Conservation (phyloP, 768 basidiomycete genomes). For the Chalciporus piperatus region DNA sequence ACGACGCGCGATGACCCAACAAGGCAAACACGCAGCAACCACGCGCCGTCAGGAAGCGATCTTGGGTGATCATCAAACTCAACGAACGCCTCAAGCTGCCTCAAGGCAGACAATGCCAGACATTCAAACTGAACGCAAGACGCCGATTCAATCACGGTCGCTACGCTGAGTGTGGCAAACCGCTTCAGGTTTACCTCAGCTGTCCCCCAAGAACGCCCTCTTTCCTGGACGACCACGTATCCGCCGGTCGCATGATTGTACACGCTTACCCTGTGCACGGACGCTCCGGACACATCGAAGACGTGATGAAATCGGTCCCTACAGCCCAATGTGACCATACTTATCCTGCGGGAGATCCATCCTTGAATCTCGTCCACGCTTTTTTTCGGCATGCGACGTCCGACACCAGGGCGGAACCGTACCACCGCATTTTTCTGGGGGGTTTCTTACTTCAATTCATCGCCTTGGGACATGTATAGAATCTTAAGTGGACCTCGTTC, state of each 20-base stretch:
- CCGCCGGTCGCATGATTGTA: slow-evolving; percentile 6
- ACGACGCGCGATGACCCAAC: slow-evolving; percentile 27
- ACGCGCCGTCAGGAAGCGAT: slow-evolving; percentile 31
- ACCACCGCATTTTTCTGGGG: slow-evolving; percentile 30
- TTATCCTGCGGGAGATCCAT: slow-evolving; percentile 9
- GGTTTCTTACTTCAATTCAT: slow-evolving; percentile 32
- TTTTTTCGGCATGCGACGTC: slow-evolving; percentile 18
- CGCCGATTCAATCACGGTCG: slow-evolving; percentile 22
- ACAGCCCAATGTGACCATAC: slow-evolving; percentile 4
- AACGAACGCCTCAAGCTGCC: slow-evolving; percentile 33
- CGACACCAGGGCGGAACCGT: slow-evolving; percentile 8
- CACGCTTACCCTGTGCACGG: slow-evolving; percentile 20
- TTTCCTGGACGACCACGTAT: slow-evolving; percentile 4
- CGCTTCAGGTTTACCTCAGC: slow-evolving; percentile 31
- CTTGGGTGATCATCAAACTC: slow-evolving; percentile 22
- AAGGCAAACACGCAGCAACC: slow-evolving; percentile 34
- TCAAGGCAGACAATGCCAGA: slow-evolving; percentile 30
- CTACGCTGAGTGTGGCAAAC: slow-evolving; percentile 8
- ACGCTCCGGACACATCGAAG: slow-evolving; percentile 30
- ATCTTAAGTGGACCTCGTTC: slow-evolving; percentile 10
- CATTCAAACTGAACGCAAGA: slow-evolving; percentile 26
- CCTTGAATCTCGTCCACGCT: slow-evolving; percentile 14
- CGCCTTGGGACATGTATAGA: slow-evolving; percentile 24
- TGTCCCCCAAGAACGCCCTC: slow-evolving; percentile 12
- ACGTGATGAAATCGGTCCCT: slow-evolving; percentile 27